Base-by-base conservation (phyloP, 768 basidiomycete genomes). In the Leccinum arenicola region DNA sequence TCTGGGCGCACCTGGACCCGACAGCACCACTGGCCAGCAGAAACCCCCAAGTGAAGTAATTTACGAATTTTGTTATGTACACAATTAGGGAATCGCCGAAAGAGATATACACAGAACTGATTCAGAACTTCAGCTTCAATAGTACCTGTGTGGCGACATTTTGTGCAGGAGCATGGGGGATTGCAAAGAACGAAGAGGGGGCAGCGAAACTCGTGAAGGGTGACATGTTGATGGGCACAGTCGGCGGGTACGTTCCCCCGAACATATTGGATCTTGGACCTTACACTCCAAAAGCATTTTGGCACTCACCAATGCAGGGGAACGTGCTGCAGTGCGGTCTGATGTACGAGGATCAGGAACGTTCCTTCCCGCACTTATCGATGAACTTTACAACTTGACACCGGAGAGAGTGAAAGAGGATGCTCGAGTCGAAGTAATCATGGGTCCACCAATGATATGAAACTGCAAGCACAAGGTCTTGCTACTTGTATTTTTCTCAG, bases 71-170 rank as follows among this genome's bases (percentile, higher is more conserved):
- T 23, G 23, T 23, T 23, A 23, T 23, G 23, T 23, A 23, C 23
- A 23, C 23, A 23, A 23, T 23, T 23, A 23, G 23, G 23, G 23
- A 23, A 23, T 23, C 23, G 23, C 23, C 23, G 23, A 23, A 23
- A 23, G 23, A 23, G 23, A 23, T 23, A 23, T 23, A 23, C 23
- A 23, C 23, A 23, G 23, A 23, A 23, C 23, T 23, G 23, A 23
- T 23, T 23, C 23, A 23, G 23, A 23, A 23, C 23, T 23, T 23
- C 23, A 23, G 23, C 23, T 23, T 23, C 23, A 23, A 23, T 23
- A 23, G 89, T 27, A 89, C 89, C 11, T 78, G 82, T 31, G 82
- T 96, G 50, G 89, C 93, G 1, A 83, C 88, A 15, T 95, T 87
- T 74, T 91, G 89, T 69, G 93, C 88, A 5, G 87, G 84, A 2